Evolutionary conservation across 768 basidiomycete species (phyloP).

Genomic region (Gloeophyllum trabeum): DNA sequence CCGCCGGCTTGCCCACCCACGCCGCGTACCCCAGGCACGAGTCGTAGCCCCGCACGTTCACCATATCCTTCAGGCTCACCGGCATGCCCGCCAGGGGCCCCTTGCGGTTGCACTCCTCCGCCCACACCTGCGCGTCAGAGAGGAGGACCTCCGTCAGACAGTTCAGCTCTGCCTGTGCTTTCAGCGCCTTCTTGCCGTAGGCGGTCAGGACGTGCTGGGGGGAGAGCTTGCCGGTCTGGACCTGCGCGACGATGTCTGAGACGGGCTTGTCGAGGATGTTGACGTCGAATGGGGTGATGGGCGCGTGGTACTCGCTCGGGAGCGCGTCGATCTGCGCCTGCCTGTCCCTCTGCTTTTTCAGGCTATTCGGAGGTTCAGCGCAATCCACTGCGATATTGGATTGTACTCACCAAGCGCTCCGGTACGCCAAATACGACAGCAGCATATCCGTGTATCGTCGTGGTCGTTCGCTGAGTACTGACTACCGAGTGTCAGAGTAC

Average conservation of each 20-base stretch:
- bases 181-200: constrained; percentile 28
- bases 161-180: constrained; percentile 32
- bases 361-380: not conserved
- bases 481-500: no score
- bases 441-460: no score
- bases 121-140: constrained; percentile 14
- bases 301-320: not conserved
- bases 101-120: constrained; percentile 6
- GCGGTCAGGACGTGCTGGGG: constrained; percentile 22
- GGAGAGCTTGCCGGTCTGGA: constrained; percentile 16
- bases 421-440: not conserved
- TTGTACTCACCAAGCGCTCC: not conserved
- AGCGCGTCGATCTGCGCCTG: not conserved
- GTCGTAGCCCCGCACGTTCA: constrained; percentile 33
- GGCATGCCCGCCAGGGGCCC: constrained; percentile 31
- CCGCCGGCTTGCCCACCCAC: constrained; percentile 21
- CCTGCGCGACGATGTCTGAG: constrained; percentile 21
- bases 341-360: not conserved
- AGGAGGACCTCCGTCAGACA: constrained; percentile 37
- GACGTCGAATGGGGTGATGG: constrained; percentile 12
- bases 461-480: no score
- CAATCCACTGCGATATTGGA: not conserved
- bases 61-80: constrained; percentile 36
- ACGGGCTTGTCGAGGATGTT: constrained; percentile 25
- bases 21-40: constrained; percentile 32